A percentile compares a stretch with the other conserved stretches of the same genome.
Conservation (phyloP, 148 eudicot species). For the Rheum nobile region DNA sequence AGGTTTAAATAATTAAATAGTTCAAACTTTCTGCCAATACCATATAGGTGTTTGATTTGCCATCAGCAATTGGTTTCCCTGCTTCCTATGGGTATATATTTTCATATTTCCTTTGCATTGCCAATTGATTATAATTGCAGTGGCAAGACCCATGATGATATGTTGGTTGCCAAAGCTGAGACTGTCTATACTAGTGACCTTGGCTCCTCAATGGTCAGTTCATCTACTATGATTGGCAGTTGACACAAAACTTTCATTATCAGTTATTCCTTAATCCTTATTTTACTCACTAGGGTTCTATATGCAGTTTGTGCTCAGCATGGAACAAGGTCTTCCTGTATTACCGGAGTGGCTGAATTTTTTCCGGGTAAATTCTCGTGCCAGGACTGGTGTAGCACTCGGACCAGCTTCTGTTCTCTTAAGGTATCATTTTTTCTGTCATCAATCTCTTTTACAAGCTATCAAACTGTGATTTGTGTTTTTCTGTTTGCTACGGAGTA, state of each 20-base stretch:
- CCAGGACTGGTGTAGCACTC: constrained; percentile 60
- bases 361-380: constrained; percentile 83
- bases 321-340: constrained; percentile 97
- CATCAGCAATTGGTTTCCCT: background rate
- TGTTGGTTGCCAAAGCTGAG: constrained; percentile 81
- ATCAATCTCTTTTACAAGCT: background rate
- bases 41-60: background rate
- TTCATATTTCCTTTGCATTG: background rate
- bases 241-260: background rate
- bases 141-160: constrained; percentile 80
- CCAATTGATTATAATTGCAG: constrained; percentile 27
- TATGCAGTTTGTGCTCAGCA: constrained; percentile 76
- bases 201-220: constrained; percentile 89
- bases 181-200: constrained; percentile 90
- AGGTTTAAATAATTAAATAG: constrained; percentile 30
- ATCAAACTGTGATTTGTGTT: background rate
- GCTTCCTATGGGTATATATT: background rate
- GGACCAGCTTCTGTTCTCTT: constrained; percentile 66
- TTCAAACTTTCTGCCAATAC: background rate
- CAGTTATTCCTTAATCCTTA: background rate
- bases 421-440: constrained; percentile 31
- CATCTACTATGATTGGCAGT: background rate
- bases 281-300: constrained; percentile 1
- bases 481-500: background rate
- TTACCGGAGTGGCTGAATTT: constrained; percentile 80